Conservation (phyloP, 257 asterid genomes). For the Euphrasia confusa region DNA sequence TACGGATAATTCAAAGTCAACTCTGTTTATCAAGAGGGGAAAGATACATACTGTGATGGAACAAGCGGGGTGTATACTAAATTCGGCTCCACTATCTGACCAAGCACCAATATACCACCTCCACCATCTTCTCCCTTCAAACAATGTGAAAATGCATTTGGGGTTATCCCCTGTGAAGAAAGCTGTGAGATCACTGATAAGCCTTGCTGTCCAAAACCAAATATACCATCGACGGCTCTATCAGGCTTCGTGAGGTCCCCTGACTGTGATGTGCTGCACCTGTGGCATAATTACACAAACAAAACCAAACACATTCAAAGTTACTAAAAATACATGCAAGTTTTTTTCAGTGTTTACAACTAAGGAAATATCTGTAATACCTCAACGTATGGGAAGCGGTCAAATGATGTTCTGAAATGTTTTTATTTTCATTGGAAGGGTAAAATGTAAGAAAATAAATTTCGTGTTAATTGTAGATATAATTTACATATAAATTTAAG, state of each 20-base stretch:
- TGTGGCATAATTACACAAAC: constrained; percentile 28
- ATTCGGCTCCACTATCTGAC: constrained; percentile 82
- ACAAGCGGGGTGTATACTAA: constrained; percentile 90
- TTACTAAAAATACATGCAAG: background rate
- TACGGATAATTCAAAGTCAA: background rate
- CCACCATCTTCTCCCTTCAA: constrained; percentile 73
- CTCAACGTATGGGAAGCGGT: too few species aligned
- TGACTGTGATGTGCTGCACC: constrained; percentile 89
- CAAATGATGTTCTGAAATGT: too few species aligned
- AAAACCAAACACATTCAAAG: background rate
- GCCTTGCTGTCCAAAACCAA: constrained; percentile 94
- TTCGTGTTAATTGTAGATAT: too few species aligned
- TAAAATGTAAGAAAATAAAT: too few species aligned
- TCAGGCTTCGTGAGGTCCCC: constrained; percentile 89
- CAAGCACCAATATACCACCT: constrained; percentile 92
- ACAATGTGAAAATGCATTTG: constrained; percentile 89
- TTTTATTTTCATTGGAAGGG: too few species aligned
- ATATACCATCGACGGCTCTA: constrained; percentile 95
- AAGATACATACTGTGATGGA: constrained; percentile 74
- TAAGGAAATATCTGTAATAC: too few species aligned
- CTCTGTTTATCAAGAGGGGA: background rate
- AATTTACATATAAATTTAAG: too few species aligned
- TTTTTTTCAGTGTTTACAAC: background rate
- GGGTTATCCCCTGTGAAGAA: constrained; percentile 75
- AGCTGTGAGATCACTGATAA: constrained; percentile 90